These are phyloP conservation scores for Thymus quinquecostatus DNA, from an alignment of 257 asterid genomes.

Conservation along the genomic window DNA sequence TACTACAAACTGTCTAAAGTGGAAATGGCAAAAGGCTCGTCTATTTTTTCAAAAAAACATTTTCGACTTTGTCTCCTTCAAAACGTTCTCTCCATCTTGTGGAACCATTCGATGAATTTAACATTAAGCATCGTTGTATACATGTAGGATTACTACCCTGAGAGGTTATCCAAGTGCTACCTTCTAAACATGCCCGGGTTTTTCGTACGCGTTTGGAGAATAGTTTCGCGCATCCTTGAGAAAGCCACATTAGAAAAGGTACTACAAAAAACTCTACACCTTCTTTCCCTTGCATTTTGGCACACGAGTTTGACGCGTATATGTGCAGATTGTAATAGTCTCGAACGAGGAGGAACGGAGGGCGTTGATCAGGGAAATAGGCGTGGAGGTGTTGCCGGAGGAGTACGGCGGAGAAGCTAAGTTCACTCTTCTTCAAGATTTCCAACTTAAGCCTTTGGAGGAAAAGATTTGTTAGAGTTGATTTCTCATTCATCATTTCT, in stretches of 20 bases:
- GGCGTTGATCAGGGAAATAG: background rate
- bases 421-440: slow-evolving; percentile 22
- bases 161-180: slow-evolving; percentile 68
- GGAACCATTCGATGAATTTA: background rate
- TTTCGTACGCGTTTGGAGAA: slow-evolving; percentile 70
- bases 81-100: background rate
- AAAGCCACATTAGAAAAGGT: slow-evolving; percentile 75
- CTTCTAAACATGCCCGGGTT: slow-evolving; percentile 71
- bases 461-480: background rate
- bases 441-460: background rate
- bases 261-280: background rate
- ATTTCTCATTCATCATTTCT: background rate
- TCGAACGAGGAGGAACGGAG: slow-evolving; percentile 16
- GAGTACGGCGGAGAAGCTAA: slow-evolving; percentile 16
- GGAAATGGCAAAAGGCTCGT: no score
- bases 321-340: slow-evolving; percentile 14
- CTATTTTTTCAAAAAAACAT: no score
- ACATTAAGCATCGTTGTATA: no score
- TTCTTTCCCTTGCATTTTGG: background rate
- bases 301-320: background rate
- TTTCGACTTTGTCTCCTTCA: background rate
- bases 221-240: slow-evolving; percentile 68
- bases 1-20: background rate
- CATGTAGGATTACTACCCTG: slow-evolving; percentile 71
- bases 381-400: slow-evolving; percentile 11